Evolutionary conservation across 2,329 filamentous ascomycete genomes (phyloP), one percentile per base, ranked within the genome.

Genomic region (Dactylellina drechsleri): DNA sequence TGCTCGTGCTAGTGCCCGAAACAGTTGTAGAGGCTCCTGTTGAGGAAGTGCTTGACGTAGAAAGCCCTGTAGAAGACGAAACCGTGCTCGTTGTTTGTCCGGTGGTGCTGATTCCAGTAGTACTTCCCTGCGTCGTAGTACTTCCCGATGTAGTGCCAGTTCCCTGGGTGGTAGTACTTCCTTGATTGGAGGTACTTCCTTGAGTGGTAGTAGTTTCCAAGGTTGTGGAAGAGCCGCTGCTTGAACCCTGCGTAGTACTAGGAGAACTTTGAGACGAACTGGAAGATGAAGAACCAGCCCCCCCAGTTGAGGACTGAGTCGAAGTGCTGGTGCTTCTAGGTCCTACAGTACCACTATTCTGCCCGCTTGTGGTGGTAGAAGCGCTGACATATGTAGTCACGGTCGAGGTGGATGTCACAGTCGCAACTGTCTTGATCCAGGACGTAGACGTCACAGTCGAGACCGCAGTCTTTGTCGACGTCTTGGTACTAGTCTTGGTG

Each of bases 341-440:
- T 15, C 16, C 43, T 8, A n/a, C 13, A 4, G 16, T 47, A 16
- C 43, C 43, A 47, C 43, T 47, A 47, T 47, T 47, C 16, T 18
- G 15, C 13, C 15, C 16, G 13, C 15, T 47, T n/a, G 43, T 47
- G 23, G 23, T 56, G 16, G 52, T 56, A 31, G 26, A 26, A 56
- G 10, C 31, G 16, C 16, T 23, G 36, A 58, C 54, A 41, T 58
- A 58, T 10, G 40, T 41, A 7, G 54, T 58, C 18, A 40, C 40
- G 2, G 54, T 58, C 1, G 54, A 41, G 7, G 54, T 58, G 16
- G 54, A 43, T 12, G n/a, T 58, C 10, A 58, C 54, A 13, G 54
- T 58, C 40, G 54, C 54, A 41, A 40, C 31, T 0, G 40, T 41
- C 18, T 58, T 58, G 36, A 58, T 41, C 54, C 54, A 58, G n/a